Evolutionary conservation across 2,329 filamentous ascomycete species (phyloP).

Genomic region (Neurospora sp.): DNA sequence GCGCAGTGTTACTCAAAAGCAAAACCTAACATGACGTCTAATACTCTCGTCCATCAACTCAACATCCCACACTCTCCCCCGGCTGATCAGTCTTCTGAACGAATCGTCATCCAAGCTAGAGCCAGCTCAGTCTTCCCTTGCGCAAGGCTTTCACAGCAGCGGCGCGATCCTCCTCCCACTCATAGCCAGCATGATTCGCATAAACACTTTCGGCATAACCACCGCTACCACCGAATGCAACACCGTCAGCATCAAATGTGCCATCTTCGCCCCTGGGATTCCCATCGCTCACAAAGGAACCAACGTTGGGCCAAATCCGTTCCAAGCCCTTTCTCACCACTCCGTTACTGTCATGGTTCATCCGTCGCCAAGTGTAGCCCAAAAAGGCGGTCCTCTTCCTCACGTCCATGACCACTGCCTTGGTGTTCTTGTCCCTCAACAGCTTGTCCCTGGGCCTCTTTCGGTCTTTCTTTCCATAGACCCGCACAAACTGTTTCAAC

Average conservation of each 20-base stretch:
- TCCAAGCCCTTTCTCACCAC: not conserved
- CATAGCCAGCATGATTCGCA: not conserved
- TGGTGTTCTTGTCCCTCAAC: constrained; percentile 60
- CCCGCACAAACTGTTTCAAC: constrained; percentile 40
- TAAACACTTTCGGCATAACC: not conserved
- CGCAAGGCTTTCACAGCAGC: constrained; percentile 13
- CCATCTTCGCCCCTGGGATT: not conserved
- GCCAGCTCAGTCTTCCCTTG: constrained; percentile 14
- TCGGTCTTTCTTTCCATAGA: constrained; percentile 48
- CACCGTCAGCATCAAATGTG: not conserved
- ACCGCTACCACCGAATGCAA: not conserved
- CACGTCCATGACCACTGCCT: constrained; percentile 61
- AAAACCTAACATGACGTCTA: not conserved
- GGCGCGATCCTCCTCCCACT: constrained; percentile 9
- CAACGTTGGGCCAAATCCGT: not conserved
- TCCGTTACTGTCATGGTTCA: constrained; percentile 12
- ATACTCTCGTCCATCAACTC: not conserved
- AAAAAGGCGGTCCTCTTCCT: constrained; percentile 77
- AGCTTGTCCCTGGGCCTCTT: constrained; percentile 79
- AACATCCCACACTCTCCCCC: not conserved
- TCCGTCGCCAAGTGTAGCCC: constrained; percentile 74
- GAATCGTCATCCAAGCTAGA: not conserved
- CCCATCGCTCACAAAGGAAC: not conserved
- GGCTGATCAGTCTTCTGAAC: not conserved
- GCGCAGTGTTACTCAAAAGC: not conserved